Evolutionary conservation across 192 early-diverging fungal genomes (phyloP), one percentile per base, ranked within the genome.

Genomic region (Kickxella alabastrina): DNA sequence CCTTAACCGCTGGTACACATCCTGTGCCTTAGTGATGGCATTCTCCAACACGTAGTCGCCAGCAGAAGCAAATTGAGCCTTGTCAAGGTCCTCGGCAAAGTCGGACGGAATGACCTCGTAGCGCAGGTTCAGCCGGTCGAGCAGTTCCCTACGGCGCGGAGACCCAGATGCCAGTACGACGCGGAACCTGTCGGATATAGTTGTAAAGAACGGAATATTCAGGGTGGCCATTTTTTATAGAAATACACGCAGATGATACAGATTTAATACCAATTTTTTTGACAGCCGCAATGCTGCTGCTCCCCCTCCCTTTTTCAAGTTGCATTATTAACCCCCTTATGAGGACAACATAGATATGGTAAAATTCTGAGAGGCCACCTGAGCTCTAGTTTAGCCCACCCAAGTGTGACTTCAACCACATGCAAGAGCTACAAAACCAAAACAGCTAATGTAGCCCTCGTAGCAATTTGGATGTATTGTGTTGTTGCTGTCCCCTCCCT

Each of bases 21-120:
- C 86, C 0, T 65, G 49, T 6, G 83, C 84, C 70, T 94, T 94
- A 26, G 63, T 79, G 8, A 49, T 61, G 0, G 92, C 87, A 29
- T 79, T 94, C 32, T 79, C 82, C 12, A 80, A 59, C 36, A 88
- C 89, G 55, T 94, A 92, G 19, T 85, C 82, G 23, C 49, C 64
- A 5, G 81, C 77, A 3, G 75, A 59, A 3, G 50, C 49, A 43
- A 85, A 87, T 2, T 68, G 62, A 6, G 78, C 52, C 51, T 90
- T 91, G 55, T 90, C 82, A 1, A 92, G 80, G 26, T 80, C 83
- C 57, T 95, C 93, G 18, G 85, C 78, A 61, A 89, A 90, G 8
- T 68, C 75, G n/a, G 87, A 90, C 4, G 83, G 73, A 3, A 86
- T 63, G 2, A 92, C 78, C 17, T 75, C 56, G 63, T 85, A 89